These are phyloP conservation scores for Aspergillus transmontanensis DNA, from an alignment of 2,329 filamentous ascomycete species.

Conservation along the genomic window DNA sequence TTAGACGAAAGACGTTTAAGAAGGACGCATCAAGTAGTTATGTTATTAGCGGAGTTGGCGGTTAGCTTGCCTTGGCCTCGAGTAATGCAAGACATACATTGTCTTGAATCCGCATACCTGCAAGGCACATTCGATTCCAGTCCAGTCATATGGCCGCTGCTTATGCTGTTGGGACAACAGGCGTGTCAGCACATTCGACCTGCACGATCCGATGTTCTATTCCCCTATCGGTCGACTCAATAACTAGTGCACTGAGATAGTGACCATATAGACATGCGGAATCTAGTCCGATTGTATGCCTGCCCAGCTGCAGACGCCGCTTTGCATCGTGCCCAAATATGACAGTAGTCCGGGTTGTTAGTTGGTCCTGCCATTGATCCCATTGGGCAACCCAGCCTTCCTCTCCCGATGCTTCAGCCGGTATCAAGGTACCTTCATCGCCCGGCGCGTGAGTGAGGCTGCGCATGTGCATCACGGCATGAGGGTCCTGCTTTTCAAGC, in stretches of 20 bases:
- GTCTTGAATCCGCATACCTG: neutral
- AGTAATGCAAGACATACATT: neutral
- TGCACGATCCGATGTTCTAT: neutral
- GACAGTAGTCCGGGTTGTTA: constrained; percentile 20
- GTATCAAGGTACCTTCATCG: neutral
- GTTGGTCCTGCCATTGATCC: constrained; percentile 24
- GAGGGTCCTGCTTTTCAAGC: constrained; percentile 22
- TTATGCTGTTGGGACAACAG: neutral
- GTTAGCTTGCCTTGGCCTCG: neutral
- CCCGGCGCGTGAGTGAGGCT: constrained; percentile 11
- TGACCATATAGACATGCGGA: constrained; percentile 26
- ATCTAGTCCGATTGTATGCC: constrained; percentile 24
- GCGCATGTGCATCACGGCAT: constrained; percentile 24
- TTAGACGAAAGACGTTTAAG: neutral
- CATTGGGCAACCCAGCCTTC: constrained; percentile 24
- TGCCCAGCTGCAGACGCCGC: constrained; percentile 23
- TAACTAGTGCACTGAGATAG: constrained; percentile 22
- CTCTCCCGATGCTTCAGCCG: constrained; percentile 19
- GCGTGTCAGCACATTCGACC: neutral
- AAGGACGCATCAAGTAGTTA: neutral
- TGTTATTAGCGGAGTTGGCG: neutral
- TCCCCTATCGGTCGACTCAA: constrained; percentile 21
- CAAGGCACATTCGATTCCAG: neutral
- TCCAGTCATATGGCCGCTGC: neutral
- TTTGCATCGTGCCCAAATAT: constrained; percentile 29